Evolutionary conservation across 2,329 filamentous ascomycete species (phyloP), one percentile per base, ranked within the genome.

Genomic region (Aspergillus sp.): DNA sequence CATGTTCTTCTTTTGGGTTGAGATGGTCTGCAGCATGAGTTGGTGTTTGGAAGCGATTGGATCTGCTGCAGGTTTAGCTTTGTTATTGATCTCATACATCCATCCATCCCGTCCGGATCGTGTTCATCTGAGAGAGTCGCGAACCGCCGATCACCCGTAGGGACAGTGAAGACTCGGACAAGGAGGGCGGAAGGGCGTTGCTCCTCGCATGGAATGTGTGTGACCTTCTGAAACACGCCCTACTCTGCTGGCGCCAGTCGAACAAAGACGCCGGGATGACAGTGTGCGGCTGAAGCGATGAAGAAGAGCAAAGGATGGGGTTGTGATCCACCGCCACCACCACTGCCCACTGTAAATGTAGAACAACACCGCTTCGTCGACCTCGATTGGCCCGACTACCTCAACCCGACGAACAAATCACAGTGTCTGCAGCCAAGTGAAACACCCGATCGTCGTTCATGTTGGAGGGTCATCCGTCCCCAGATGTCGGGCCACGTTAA

Each of bases 401-500:
- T 38, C 34, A 9, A 38, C 34, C 5, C 34, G n/a, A 45, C 1
- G 20, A 23, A 29, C 25, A 45, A 45, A 45, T 45, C 25, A 42
- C n/a, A 42, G 4, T 17, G 40, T 19, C 46, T n/a, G 34, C 9
- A n/a, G 2, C 4, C 34, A 25, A 11, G 13, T 32, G 46, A 34
- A n/a, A 40, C 23, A 49, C 5, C 16, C 23, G 40, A 40, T 40
- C 36, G 25, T 17, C n/a, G 19, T 23, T 32, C 20, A 41, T 36
- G 34, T 34, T 40, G 34, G 17, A 49, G 11, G 23, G 34, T 17
- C 23, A 17, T 29, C 21, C 4, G n/a, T 16, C 43, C 10, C 19
- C 31, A 34, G 47, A 44, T 31, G 44, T 42, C 43, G 47, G 47
- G 31, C 47, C 47, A 50, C 47, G 47, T 45, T 50, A 36, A 29